Evolutionary conservation across 805 yeast genomes (phyloP), one percentile per base, ranked within the genome.

Genomic region (Metschnikowia aberdeeniae): DNA sequence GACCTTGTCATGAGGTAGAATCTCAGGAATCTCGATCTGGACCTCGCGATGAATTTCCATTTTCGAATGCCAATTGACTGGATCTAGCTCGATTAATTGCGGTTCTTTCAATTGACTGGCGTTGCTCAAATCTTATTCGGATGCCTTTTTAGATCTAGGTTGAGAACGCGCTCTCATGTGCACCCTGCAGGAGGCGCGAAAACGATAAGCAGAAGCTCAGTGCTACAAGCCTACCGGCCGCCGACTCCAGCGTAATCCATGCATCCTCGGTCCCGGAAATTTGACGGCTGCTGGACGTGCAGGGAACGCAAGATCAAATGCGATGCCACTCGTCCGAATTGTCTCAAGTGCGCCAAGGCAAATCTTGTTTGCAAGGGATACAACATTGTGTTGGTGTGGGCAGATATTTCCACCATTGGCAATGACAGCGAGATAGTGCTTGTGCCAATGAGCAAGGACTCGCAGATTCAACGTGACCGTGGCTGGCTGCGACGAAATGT

Each of bases 1-100:
- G 63, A 86, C 78, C 46, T 72, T 77, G 35, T 82, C 85, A 54
- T 81, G 86, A 0, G 93, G 92, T 22, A 88, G 68, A 3, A 80
- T 55, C 2, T 60, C 58, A 2, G 82, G 79, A 35, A 82, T 80
- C 2, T 55, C 34, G 1, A 74, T 79, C 41, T 75, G 58, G 42
- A 56, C 62, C 48, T 69, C 74, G 6, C 45, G 50, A 14, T 34
- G 40, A 30, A 40, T 31, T 28, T 50, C 55, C 44, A 47, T 41
- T 12, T 42, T 19, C 39, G 8, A 22, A 22, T 22, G 8, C 26
- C 26, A 27, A 14, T 11, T 14, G 20, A 5, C 17, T 17, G 17
- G 17, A 17, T 17, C 17, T 17, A 17, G 17, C 17, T 2, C 17
- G 3, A 17, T 17, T 17, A 3, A 17, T 17, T 17, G 17, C 17